Base-by-base conservation (phyloP, 78 protist genomes). In the Pigoraptor vietnamica region DNA sequence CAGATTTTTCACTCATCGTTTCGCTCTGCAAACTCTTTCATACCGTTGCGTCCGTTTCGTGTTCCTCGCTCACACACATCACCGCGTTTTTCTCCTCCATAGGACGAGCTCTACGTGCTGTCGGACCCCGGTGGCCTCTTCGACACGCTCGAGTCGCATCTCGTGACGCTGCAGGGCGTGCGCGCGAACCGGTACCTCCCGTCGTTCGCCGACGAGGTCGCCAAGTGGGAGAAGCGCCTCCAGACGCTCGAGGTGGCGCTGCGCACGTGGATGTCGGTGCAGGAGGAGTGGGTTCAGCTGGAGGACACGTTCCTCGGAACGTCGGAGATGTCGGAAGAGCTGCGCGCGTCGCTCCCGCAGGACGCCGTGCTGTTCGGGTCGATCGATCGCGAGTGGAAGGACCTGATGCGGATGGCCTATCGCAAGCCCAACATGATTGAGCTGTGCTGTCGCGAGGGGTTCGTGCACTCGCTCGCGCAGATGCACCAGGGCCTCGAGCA, bases 211-310 rank as follows among this genome's bases (percentile, higher is more conserved):
- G 32, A 32, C 14, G 88, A 89, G 23, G 97, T 96, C 29, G 96
- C 94, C 55, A 24, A n/a, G 37, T 96, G 98, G 99, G 96, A 96
- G n/a, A 36, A 19, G 67, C 37, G 90, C 23, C 90, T 97, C 1
- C 29, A 55, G 9, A 35, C 79, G 81, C 87, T 96, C 40, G 39
- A 86, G 10, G 97, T 95, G 23, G 37, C 94, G 33, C 95, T 97
- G 2, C 97, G 96, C 84, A 97, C 92, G 67, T 95, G 97, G 97
- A 88, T 97, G 33, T 39, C 34, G 37, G 94, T 95, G 92, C 99
- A 97, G 93, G 37, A 95, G 1, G 33, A 32, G 56, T 96, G 97
- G 96, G 37, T 95, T 40, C 93, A 95, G 88, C 83, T 96, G 9
- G 97, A 96, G 90, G 55, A 48, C 6, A 48, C 67, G 91, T 94